Conservation (phyloP, 768 basidiomycete genomes). For the Tricholoma saponaceum region DNA sequence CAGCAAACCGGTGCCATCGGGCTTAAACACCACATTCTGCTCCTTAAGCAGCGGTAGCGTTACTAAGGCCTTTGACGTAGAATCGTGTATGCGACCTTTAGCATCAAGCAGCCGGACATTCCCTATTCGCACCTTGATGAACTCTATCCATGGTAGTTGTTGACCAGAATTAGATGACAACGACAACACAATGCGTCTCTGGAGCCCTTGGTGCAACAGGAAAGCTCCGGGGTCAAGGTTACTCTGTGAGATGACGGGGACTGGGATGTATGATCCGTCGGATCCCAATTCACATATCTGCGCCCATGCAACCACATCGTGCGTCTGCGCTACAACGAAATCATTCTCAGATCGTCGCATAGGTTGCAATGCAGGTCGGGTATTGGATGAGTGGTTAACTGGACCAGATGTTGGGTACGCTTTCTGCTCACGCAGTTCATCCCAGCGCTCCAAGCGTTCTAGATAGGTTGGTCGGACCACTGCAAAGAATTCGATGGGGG, state of each 20-base stretch:
- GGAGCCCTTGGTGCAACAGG: conserved; percentile 88
- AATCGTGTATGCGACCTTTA: conserved; percentile 78
- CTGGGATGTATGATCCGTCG: conserved; percentile 79
- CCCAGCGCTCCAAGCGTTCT: conserved; percentile 89
- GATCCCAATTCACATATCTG: conserved; percentile 85
- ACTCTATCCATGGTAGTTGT: conserved; percentile 82
- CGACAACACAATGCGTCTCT: conserved; percentile 73
- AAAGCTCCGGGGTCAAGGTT: conserved; percentile 81
- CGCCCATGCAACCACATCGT: conserved; percentile 88
- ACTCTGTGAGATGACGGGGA: conserved; percentile 75
- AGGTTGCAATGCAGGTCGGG: conserved; percentile 42
- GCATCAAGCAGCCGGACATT: conserved; percentile 82
- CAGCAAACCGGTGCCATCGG: conserved; percentile 79
- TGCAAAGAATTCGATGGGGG: conserved; percentile 89
- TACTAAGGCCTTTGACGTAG: conserved; percentile 64
- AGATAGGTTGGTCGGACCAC: conserved; percentile 77
- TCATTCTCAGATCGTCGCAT: conserved; percentile 95
- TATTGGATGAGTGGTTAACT: conserved; percentile 33
- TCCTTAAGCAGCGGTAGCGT: conserved; percentile 74
- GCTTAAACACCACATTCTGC: conserved; percentile 68
- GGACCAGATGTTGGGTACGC: conserved; percentile 35
- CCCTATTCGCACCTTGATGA: conserved; percentile 73
- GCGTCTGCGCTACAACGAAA: conserved; percentile 80
- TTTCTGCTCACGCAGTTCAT: conserved; percentile 83
- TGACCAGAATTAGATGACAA: conserved; percentile 86